These are phyloP conservation scores for Zychaea mexicana DNA, from an alignment of 371 early-diverging fungal species.

Conservation along the genomic window DNA sequence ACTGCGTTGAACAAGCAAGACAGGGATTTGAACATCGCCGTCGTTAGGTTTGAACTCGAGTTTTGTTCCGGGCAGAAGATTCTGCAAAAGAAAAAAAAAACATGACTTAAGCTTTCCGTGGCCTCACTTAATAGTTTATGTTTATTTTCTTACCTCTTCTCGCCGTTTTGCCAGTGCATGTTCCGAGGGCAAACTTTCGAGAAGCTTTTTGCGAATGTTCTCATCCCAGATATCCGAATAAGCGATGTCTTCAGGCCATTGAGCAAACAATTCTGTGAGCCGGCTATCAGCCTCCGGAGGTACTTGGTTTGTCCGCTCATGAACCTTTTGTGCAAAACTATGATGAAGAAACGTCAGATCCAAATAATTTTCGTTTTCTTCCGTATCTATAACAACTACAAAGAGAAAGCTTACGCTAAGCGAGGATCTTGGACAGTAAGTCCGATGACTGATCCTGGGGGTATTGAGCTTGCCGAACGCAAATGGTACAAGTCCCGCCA, in stretches of 20 bases:
- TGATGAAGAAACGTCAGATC: no score
- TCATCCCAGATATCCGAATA: slow-evolving; percentile 66
- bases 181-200: slow-evolving; percentile 58
- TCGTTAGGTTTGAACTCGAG: slow-evolving; percentile 58
- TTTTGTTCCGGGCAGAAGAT: slow-evolving; percentile 50
- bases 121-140: background rate
- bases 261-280: slow-evolving; percentile 32
- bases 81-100: slow-evolving; percentile 3
- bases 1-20: slow-evolving; percentile 77
- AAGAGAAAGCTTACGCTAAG: slow-evolving; percentile 50
- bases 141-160: slow-evolving; percentile 36
- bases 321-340: slow-evolving; percentile 79
- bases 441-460: slow-evolving; percentile 69
- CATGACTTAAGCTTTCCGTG: background rate
- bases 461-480: slow-evolving; percentile 66
- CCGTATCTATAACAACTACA: background rate
- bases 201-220: slow-evolving; percentile 37
- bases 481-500: slow-evolving; percentile 56
- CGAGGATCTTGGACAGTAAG: slow-evolving; percentile 77
- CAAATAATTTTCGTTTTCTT: no score
- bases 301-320: slow-evolving; percentile 42
- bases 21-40: slow-evolving; percentile 70
- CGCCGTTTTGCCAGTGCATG: slow-evolving; percentile 71
- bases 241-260: slow-evolving; percentile 67
- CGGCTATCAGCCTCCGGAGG: slow-evolving; percentile 20